Percentiles rank a stretch among this genome's conserved stretches.
Evolutionary conservation across 75 land plant genomes (phyloP).

Genomic region (Pseudotsuga menziesii): DNA sequence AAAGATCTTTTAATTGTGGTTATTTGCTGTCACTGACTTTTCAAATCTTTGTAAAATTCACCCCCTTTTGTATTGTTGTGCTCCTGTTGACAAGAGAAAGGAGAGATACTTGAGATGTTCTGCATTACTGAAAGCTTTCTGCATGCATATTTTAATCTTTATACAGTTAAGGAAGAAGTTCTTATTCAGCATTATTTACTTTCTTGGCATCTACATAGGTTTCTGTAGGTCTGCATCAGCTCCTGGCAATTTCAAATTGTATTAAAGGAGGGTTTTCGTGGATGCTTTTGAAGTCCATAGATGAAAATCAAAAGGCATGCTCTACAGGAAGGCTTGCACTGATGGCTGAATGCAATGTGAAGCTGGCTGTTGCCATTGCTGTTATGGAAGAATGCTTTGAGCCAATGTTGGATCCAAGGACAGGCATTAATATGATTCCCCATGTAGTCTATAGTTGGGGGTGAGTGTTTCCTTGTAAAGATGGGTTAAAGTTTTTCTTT

Average conservation of each 20-base stretch:
- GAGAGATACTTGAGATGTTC: not conserved
- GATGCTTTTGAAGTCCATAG: slow-evolving; percentile 65
- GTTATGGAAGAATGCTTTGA: slow-evolving; percentile 85
- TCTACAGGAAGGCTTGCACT: slow-evolving; percentile 42
- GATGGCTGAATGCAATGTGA: slow-evolving; percentile 69
- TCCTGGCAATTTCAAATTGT: slow-evolving; percentile 49
- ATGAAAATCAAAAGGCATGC: slow-evolving; percentile 48
- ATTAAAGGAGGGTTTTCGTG: slow-evolving; percentile 66
- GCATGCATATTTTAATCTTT: not conserved
- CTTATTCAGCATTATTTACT: not conserved
- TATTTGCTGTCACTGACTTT: not conserved
- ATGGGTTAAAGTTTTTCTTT: not conserved
- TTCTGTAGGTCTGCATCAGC: slow-evolving; percentile 51
- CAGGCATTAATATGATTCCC: slow-evolving; percentile 77
- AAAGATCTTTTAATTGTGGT: not conserved
- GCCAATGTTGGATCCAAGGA: slow-evolving; percentile 78
- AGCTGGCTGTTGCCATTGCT: slow-evolving; percentile 61
- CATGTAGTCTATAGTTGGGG: slow-evolving; percentile 72
- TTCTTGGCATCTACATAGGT: slow-evolving; percentile 33
- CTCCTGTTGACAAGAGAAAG: not conserved
- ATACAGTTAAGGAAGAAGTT: not conserved
- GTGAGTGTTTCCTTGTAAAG: slow-evolving; percentile 22
- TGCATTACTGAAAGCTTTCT: not conserved
- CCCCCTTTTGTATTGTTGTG: not conserved
- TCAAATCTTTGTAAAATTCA: not conserved